Evolutionary conservation across 2,329 filamentous ascomycete genomes (phyloP).

Genomic region (Botrytis paeoniae): DNA sequence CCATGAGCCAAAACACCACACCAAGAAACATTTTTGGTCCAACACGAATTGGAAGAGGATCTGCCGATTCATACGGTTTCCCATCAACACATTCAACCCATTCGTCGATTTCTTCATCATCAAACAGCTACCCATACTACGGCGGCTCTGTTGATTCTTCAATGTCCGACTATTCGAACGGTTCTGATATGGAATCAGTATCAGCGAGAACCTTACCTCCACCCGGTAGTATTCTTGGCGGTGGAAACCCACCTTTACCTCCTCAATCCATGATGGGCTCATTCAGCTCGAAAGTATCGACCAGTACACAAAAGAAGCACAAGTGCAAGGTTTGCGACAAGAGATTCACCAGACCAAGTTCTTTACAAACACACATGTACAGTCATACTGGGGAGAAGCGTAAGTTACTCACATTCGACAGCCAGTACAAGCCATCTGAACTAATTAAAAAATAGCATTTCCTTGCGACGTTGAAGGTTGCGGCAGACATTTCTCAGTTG

Average conservation of each 20-base stretch:
- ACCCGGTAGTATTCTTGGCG: conserved; percentile 63
- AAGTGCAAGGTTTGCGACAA: conserved; percentile 99
- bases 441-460: conserved; percentile 61
- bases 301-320: conserved; percentile 97
- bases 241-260: conserved; percentile 71
- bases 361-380: conserved; percentile 96
- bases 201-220: conserved; percentile 80
- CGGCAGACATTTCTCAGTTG: conserved; percentile 93
- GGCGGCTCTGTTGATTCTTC: conserved; percentile 80
- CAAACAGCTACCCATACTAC: conserved; percentile 77
- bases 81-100: conserved; percentile 79
- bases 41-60: conserved; percentile 60
- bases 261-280: conserved; percentile 98
- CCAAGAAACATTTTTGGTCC: conserved; percentile 82
- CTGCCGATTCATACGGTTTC: conserved; percentile 87
- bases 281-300: conserved; percentile 94
- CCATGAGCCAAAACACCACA: conserved; percentile 93
- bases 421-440: not conserved
- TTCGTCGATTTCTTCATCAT: conserved; percentile 85
- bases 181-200: conserved; percentile 80
- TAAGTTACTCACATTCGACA: conserved; percentile 49
- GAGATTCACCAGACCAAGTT: conserved; percentile 91
- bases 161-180: conserved; percentile 89
- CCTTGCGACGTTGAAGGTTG: conserved; percentile 93
- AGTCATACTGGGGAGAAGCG: conserved; percentile 98